Evolutionary conservation across 2,329 filamentous ascomycete species (phyloP), one percentile per base, ranked within the genome.

Genomic region (Metarhizium robertsii): DNA sequence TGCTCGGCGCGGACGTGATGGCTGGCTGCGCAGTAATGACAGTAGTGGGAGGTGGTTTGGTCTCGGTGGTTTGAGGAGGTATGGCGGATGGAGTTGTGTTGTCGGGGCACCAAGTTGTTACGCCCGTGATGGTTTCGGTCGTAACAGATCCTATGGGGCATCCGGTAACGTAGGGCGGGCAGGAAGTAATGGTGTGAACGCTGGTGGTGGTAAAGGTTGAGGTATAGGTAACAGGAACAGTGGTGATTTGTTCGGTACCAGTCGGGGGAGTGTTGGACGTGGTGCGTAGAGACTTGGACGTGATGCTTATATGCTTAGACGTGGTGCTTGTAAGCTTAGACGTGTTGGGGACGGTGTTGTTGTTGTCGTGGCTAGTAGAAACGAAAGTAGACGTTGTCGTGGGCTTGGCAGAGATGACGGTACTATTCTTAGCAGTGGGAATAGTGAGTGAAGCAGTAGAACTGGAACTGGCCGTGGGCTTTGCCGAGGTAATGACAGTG

Each of bases 41-140:
- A 7, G 38, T 25, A 25, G 25, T 25, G 25, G 25, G 25, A 25
- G 4, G 4, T 25, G n/a, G 3, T 6, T 45, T 38, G 36, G 34
- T 20, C 40, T 54, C 34, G 20, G 45, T n/a, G 6, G 36, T n/a
- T 20, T 54, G 20, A 29, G 36, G 5, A 20, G 48, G 42, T 18
- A 43, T 29, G n/a, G 30, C 6, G 11, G 55, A 14, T 40, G 11
- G 38, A 40, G 38, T 40, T 14, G 45, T 40, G 50, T 53, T 42
- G 20, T 54, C 59, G 13, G 73, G 72, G 62, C 72, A 74, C 56
- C 73, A 68, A 8, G 71, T 73, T 16, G 68, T 73, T 53, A 66
- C 67, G 18, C 55, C 57, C 11, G 60, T 63, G 53, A 65, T 57
- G 32, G 58, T 58, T 48, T 64, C 59, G 18, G 65, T 69, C 13